Evolutionary conservation across 768 basidiomycete species (phyloP).

Genomic region (Infundibulicybe gibba): DNA sequence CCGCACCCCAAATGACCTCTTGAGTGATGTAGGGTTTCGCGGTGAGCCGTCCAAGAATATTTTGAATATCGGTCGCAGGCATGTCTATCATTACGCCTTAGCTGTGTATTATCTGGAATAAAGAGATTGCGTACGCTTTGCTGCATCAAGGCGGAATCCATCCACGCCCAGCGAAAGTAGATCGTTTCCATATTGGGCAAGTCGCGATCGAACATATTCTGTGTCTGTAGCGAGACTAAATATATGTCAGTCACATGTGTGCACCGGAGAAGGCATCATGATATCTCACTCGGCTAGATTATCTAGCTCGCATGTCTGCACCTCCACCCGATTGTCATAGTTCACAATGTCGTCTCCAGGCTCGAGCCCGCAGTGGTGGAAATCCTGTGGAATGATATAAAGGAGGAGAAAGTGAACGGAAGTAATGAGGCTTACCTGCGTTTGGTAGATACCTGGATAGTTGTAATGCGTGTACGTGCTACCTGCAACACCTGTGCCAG

Average conservation of each 20-base stretch:
- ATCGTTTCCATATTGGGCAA: constrained; percentile 59
- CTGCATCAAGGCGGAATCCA: constrained; percentile 60
- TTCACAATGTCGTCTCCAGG: constrained; percentile 49
- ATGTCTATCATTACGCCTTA: constrained; percentile 40
- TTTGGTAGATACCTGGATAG: constrained; percentile 47
- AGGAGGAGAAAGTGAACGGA: not conserved
- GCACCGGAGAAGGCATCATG: constrained; percentile 5
- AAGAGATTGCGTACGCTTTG: constrained; percentile 43
- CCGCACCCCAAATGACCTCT: constrained; percentile 51
- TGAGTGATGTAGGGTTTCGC: constrained; percentile 56
- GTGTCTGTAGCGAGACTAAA: constrained; percentile 59
- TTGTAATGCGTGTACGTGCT: constrained; percentile 50
- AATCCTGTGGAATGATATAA: not conserved
- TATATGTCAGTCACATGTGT: no score
- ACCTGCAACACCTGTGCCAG: constrained; percentile 47
- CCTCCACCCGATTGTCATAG: constrained; percentile 49
- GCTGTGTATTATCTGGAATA: not conserved
- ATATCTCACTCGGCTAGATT: constrained; percentile 47
- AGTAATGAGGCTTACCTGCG: constrained; percentile 26
- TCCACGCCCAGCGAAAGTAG: constrained; percentile 59
- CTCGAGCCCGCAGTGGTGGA: constrained; percentile 50
- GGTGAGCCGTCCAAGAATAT: constrained; percentile 44
- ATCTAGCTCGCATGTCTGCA: constrained; percentile 52
- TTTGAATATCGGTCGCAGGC: constrained; percentile 44
- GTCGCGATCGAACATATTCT: constrained; percentile 48